Evolutionary conservation across 164 flowering plant species (phyloP).

Genomic region (Litsea cubeba): DNA sequence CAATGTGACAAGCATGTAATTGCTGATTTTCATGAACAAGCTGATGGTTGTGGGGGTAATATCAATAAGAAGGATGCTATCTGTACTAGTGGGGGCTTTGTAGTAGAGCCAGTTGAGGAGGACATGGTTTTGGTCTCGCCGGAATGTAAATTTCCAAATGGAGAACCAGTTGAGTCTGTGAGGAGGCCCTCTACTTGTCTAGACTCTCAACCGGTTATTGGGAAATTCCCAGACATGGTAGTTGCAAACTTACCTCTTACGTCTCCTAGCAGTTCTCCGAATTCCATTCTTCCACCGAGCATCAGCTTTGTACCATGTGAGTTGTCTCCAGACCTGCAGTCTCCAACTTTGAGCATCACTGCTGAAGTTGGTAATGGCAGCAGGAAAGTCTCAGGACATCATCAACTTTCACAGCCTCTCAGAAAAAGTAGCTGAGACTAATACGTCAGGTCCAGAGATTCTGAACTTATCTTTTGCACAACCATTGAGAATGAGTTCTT

Average conservation of each 20-base stretch:
- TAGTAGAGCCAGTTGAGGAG: constrained; percentile 11
- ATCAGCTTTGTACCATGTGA: constrained; percentile 39
- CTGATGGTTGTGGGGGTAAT: constrained; percentile 7
- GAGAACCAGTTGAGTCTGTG: constrained; percentile 13
- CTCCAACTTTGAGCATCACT: constrained; percentile 69
- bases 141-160: constrained; percentile 12
- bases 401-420: constrained; percentile 53
- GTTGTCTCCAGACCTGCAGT: constrained; percentile 48
- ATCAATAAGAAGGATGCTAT: constrained; percentile 1
- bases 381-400: constrained; percentile 73
- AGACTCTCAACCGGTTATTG: constrained; percentile 11
- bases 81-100: neutral
- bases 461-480: constrained; percentile 31
- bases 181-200: constrained; percentile 3
- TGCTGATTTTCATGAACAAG: constrained; percentile 14
- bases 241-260: constrained; percentile 11
- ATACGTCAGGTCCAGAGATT: constrained; percentile 20
- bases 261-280: constrained; percentile 18
- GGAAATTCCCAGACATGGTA: constrained; percentile 14
- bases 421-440: constrained; percentile 26
- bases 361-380: constrained; percentile 46
- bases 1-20: constrained; percentile 24
- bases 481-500: constrained; percentile 25
- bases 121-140: constrained; percentile 16
- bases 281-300: constrained; percentile 24